phyloP scores from a whole-genome alignment of 306 rosid species.

The Malus domestica region DNA sequence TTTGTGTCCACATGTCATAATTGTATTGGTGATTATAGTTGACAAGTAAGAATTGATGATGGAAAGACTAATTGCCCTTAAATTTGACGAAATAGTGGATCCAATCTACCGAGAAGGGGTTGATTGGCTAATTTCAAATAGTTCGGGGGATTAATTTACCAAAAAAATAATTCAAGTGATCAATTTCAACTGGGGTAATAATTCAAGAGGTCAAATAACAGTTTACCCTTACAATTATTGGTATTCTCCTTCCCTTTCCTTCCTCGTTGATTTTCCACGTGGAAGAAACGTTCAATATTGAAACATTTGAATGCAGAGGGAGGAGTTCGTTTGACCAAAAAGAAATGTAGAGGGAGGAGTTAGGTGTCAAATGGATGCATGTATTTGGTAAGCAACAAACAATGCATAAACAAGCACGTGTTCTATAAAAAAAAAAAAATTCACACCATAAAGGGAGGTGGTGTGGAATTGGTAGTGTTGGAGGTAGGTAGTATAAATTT shows the following conservation, averaged over 20 bases:
- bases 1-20: no score
- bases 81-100: no score
- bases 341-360: not conserved
- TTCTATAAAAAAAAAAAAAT: not conserved
- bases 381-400: not conserved
- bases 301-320: no score
- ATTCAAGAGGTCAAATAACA: no score
- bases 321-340: not conserved
- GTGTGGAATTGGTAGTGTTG: not conserved
- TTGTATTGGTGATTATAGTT: no score
- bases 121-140: no score
- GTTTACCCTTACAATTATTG: not conserved
- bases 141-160: no score
- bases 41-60: no score
- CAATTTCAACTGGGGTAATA: no score
- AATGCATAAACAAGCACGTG: not conserved
- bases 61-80: no score
- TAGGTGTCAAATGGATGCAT: not conserved
- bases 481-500: constrained; percentile 30
- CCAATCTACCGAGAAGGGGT: no score
- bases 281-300: not conserved
- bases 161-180: no score
- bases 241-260: not conserved
- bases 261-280: not conserved
- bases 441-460: not conserved